These are phyloP conservation scores for Penicillium bialowiezense DNA, from an alignment of 495 filamentous ascomycete species.

Conservation along the genomic window DNA sequence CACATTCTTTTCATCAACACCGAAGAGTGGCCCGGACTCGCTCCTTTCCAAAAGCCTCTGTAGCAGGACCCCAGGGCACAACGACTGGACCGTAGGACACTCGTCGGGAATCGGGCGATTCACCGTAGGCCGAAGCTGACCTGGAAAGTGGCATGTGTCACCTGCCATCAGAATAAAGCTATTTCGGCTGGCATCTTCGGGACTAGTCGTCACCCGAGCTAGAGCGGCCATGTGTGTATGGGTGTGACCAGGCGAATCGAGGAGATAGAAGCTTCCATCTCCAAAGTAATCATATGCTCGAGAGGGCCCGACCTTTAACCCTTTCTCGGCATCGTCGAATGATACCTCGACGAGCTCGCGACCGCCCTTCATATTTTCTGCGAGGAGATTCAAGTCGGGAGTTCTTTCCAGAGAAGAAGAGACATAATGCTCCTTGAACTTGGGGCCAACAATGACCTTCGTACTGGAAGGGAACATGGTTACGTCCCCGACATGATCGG, in stretches of 20 bases:
- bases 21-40: no score
- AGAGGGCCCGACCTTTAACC: neutral
- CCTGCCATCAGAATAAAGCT: neutral
- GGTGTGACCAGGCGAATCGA: conserved; percentile 19
- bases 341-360: neutral
- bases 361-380: neutral
- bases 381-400: neutral
- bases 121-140: no score
- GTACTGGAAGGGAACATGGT: neutral
- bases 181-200: no score
- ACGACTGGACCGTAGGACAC: no score
- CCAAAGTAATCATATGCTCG: conserved; percentile 2
- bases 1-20: no score
- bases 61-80: no score
- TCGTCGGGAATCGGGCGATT: no score
- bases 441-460: neutral
- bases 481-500: neutral
- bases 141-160: no score
- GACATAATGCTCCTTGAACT: neutral
- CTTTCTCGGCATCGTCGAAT: neutral
- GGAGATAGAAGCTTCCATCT: conserved; percentile 7
- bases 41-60: no score
- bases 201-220: neutral
- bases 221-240: neutral
- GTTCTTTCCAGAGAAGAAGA: neutral